These are phyloP conservation scores for Cyberlindnera americana DNA, from an alignment of 805 yeast species.

Conservation along the genomic window DNA sequence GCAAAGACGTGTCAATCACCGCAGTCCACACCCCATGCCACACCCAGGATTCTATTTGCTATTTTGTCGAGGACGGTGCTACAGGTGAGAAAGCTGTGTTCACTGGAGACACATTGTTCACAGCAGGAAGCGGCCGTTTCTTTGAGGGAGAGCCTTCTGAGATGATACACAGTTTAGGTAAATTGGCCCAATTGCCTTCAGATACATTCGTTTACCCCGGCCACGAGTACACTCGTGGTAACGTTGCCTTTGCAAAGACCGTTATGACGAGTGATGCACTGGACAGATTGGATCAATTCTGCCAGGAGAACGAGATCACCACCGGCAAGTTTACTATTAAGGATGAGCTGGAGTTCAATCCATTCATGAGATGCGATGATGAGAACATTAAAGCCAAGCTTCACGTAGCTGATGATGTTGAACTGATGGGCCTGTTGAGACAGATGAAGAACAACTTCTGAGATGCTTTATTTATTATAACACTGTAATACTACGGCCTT, in stretches of 20 bases:
- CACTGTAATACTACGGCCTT: too few relatives aligned
- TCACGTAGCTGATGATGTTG: conserved; percentile 45
- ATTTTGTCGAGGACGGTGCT: conserved; percentile 58
- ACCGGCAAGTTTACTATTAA: conserved; percentile 82
- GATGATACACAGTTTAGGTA: conserved; percentile 69
- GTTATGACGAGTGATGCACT: conserved; percentile 47
- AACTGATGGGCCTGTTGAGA: conserved; percentile 71
- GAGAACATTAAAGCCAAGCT: conserved; percentile 57
- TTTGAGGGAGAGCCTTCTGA: conserved; percentile 86
- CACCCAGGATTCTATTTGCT: conserved; percentile 94
- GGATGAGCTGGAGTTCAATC: conserved; percentile 81
- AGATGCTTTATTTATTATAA: too few relatives aligned
- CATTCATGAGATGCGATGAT: conserved; percentile 80
- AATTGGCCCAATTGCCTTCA: conserved; percentile 58
- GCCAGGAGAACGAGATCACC: conserved; percentile 58
- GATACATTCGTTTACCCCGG: conserved; percentile 86
- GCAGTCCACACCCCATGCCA: conserved; percentile 97
- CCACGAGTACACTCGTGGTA: conserved; percentile 88
- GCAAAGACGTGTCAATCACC: conserved; percentile 58
- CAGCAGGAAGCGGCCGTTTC: conserved; percentile 94
- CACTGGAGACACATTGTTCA: conserved; percentile 94
- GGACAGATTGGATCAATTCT: conserved; percentile 47
- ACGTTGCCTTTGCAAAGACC: conserved; percentile 71
- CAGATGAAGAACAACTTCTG: conserved; percentile 60
- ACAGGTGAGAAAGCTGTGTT: conserved; percentile 73